Conservation (phyloP, 805 yeast species). For the Grigorovia transvaalensis region DNA sequence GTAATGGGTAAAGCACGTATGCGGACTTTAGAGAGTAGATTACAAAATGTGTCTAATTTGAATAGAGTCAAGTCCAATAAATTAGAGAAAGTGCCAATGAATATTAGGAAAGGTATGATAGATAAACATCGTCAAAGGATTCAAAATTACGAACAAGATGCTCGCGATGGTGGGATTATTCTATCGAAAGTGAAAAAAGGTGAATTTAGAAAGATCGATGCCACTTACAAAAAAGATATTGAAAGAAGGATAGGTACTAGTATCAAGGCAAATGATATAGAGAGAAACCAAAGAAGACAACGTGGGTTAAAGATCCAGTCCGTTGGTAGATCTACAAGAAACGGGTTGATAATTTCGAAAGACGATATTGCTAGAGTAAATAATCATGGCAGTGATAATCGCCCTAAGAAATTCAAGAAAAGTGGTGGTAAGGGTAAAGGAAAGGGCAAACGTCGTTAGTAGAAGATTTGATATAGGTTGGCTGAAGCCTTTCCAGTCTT, state of each 20-base stretch:
- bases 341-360: constrained; percentile 65
- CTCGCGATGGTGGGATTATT: constrained; percentile 85
- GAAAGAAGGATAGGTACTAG: constrained; percentile 36
- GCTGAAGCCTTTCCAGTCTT: too few relatives aligned
- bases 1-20: constrained; percentile 62
- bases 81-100: constrained; percentile 80
- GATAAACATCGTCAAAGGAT: constrained; percentile 43
- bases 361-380: constrained; percentile 41
- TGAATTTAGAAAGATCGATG: constrained; percentile 49
- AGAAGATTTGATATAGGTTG: too few relatives aligned
- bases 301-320: constrained; percentile 70
- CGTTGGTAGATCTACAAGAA: constrained; percentile 67
- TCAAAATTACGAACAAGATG: constrained; percentile 57
- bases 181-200: constrained; percentile 62
- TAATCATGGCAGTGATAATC: constrained; percentile 3
- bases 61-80: constrained; percentile 29
- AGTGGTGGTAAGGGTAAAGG: neutral
- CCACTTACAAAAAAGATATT: constrained; percentile 30
- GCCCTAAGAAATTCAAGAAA: constrained; percentile 3
- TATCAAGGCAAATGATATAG: constrained; percentile 40
- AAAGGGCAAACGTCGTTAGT: neutral
- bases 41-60: constrained; percentile 38
- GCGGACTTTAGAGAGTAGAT: constrained; percentile 50
- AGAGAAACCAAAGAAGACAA: constrained; percentile 40
- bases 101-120: constrained; percentile 76